A percentile compares a stretch with the other conserved stretches of the same genome.
Conservation (phyloP, 768 basidiomycete genomes). For the Cyathus striatus region DNA sequence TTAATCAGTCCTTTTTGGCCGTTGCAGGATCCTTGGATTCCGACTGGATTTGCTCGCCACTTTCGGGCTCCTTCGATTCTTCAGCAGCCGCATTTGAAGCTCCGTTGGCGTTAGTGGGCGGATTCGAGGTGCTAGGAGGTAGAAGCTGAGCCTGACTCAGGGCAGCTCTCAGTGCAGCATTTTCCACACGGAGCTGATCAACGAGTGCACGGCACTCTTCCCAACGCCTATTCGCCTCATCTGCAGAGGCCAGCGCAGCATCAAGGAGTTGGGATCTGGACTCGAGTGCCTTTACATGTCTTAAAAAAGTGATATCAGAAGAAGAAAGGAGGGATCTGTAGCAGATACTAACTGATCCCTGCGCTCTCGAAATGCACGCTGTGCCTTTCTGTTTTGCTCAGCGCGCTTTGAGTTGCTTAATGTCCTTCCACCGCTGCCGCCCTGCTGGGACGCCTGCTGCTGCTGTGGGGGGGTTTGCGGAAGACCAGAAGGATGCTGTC, state of each 20-base stretch:
- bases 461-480: slow-evolving; percentile 21
- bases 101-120: slow-evolving; percentile 13
- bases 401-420: slow-evolving; percentile 83
- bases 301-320: slow-evolving; percentile 18
- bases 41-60: too few species aligned
- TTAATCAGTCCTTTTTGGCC: too few species aligned
- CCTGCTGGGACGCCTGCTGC: slow-evolving; percentile 21
- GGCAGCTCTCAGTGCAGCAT: slow-evolving; percentile 69
- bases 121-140: slow-evolving; percentile 17
- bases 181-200: slow-evolving; percentile 85
- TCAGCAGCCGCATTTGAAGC: too few species aligned
- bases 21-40: too few species aligned
- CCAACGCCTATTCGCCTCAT: slow-evolving; percentile 87
- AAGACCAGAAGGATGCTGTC: slow-evolving; percentile 18
- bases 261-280: slow-evolving; percentile 82
- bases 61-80: too few species aligned
- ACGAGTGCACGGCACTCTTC: slow-evolving; percentile 86
- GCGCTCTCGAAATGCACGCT: slow-evolving; percentile 86
- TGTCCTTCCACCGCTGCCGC: slow-evolving; percentile 36
- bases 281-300: slow-evolving; percentile 85
- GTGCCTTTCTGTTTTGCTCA: slow-evolving; percentile 93
- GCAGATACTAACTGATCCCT: slow-evolving; percentile 70
- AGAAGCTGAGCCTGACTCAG: slow-evolving; percentile 46
- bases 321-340: slow-evolving; percentile 3
- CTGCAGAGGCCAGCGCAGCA: slow-evolving; percentile 79